Percentiles rank a stretch among this genome's conserved stretches.
Evolutionary conservation across 345 rosid genomes (phyloP).

Genomic region (Combretum micranthum): DNA sequence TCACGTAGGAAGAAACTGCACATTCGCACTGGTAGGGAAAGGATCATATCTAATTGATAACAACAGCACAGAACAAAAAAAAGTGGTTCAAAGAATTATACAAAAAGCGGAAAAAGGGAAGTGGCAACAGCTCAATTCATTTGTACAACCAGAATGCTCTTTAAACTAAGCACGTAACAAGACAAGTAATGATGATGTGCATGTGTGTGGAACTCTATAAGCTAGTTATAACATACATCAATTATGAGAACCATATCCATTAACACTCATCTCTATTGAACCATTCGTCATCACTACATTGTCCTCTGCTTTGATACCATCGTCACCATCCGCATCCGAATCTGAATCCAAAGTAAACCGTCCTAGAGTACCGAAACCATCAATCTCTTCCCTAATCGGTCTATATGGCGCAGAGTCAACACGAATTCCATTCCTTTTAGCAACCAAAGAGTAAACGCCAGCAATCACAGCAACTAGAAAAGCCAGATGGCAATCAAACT

Average conservation of each 20-base stretch:
- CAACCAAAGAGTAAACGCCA: constrained; percentile 39
- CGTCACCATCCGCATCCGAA: constrained; percentile 33
- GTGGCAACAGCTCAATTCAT: constrained; percentile 9
- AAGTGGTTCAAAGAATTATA: neutral
- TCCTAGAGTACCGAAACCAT: constrained; percentile 31
- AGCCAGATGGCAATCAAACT: constrained; percentile 87
- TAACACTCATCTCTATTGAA: constrained; percentile 29
- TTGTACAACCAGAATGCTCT: constrained; percentile 11
- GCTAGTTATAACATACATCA: constrained; percentile 18
- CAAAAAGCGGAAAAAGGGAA: constrained; percentile 1
- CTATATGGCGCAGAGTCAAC: constrained; percentile 36
- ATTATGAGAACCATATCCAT: constrained; percentile 43
- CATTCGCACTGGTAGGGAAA: no score
- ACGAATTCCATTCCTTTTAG: constrained; percentile 31
- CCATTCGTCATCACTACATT: constrained; percentile 11
- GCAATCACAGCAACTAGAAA: constrained; percentile 46
- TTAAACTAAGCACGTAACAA: constrained; percentile 1
- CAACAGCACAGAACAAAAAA: no score
- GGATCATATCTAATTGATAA: no score
- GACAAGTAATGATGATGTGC: constrained; percentile 1
- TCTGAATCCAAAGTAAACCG: constrained; percentile 67
- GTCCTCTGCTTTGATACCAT: constrained; percentile 34
- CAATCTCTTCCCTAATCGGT: constrained; percentile 64
- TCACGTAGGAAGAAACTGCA: no score
- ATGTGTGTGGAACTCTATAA: neutral